These are phyloP conservation scores for Cercospora sesami DNA, from an alignment of 2,329 filamentous ascomycete species.

Conservation along the genomic window DNA sequence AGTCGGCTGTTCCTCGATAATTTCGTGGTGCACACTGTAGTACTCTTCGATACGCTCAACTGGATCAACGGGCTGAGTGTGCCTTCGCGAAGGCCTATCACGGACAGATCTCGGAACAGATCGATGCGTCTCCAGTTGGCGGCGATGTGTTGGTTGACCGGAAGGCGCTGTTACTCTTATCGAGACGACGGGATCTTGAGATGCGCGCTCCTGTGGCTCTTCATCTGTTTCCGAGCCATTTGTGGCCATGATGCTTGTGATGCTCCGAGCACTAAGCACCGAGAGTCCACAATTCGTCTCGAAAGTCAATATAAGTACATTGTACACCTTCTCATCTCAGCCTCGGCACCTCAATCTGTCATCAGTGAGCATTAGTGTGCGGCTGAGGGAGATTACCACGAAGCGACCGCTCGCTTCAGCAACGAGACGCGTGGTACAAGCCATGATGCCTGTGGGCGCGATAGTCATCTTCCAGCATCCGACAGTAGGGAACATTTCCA, in stretches of 20 bases:
- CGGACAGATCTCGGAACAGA: neutral
- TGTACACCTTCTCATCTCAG: neutral
- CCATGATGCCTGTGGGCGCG: neutral
- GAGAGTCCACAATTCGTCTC: neutral
- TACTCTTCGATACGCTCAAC: constrained; percentile 5
- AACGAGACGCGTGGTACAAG: neutral
- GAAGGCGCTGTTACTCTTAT: neutral
- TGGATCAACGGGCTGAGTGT: constrained; percentile 2
- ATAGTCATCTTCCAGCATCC: neutral
- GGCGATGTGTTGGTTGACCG: neutral
- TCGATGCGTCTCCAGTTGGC: neutral
- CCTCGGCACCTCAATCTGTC: neutral
- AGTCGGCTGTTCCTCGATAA: neutral
- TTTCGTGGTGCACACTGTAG: neutral
- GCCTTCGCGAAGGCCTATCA: neutral
- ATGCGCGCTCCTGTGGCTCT: neutral
- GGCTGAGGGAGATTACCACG: constrained; percentile 10
- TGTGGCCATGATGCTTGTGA: neutral
- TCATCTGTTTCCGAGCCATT: neutral
- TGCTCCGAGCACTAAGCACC: neutral
- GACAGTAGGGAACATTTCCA: neutral
- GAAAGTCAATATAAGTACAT: neutral
- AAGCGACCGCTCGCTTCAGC: constrained; percentile 6
- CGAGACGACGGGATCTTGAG: neutral
- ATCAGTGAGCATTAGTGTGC: constrained; percentile 6